phyloP scores from a whole-genome alignment of 768 basidiomycete genomes.

The Rhodotorula taiwanensis region DNA sequence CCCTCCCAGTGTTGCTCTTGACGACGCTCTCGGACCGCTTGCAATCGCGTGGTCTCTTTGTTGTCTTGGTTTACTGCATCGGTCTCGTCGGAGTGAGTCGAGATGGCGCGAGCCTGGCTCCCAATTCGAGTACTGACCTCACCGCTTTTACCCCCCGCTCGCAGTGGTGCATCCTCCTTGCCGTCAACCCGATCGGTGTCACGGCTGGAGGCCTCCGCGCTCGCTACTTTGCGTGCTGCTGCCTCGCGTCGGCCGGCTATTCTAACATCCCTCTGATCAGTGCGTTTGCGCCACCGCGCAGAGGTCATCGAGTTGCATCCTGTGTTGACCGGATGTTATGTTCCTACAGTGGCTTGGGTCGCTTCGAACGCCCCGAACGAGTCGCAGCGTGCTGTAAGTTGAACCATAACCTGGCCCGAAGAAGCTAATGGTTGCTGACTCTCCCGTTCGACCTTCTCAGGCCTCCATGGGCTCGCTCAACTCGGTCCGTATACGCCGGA shows the following conservation, averaged over 20 bases:
- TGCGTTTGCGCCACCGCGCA: too few relatives aligned
- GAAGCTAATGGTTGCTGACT: too few relatives aligned
- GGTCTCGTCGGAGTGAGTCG: constrained; percentile 46
- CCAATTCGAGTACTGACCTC: too few relatives aligned
- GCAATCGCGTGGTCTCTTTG: constrained; percentile 35
- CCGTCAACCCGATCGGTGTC: constrained; percentile 39
- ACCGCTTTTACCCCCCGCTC: too few relatives aligned
- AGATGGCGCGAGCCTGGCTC: too few relatives aligned
- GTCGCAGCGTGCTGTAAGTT: constrained; percentile 43
- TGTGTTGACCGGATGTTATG: too few relatives aligned
- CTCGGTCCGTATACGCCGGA: too few relatives aligned
- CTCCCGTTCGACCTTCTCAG: too few relatives aligned
- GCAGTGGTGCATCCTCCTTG: constrained; percentile 43
- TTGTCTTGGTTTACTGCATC: constrained; percentile 43
- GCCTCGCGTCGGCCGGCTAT: constrained; percentile 40
- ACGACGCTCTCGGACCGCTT: constrained; percentile 27
- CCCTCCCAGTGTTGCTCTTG: constrained; percentile 31
- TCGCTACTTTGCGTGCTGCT: constrained; percentile 47
- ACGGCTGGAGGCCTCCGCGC: constrained; percentile 35
- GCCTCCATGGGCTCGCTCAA: too few relatives aligned
- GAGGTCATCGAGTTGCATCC: too few relatives aligned
- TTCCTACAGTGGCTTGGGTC: constrained; percentile 45
- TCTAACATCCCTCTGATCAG: constrained; percentile 23
- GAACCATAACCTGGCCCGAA: too few relatives aligned
- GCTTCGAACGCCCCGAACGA: constrained; percentile 43